Base-by-base conservation (phyloP, 345 rosid genomes). In the Tarenaya hassleriana region DNA sequence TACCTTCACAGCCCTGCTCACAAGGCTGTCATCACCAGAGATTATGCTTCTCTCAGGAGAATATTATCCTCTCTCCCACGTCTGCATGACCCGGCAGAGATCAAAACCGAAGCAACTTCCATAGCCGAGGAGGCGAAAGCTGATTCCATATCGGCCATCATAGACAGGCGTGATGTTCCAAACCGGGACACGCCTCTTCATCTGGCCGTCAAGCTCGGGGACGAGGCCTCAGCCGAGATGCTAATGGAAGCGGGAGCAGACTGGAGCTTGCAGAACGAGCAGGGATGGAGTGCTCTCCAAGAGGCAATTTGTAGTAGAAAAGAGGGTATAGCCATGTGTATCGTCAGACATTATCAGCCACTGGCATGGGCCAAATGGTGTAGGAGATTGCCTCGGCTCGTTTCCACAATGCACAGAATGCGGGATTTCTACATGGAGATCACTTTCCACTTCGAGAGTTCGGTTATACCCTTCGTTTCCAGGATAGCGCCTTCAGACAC, bases 391-490 rank as follows among this genome's bases (percentile, higher is more conserved):
- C 98, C 98, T 0, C 78, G 84, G 14, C 59, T 84, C 16, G 75
- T 81, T 44, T 80, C 88, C 5, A 86, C 69, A 10, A 71, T 91
- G 10, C 80, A 79, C 18, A 69, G 96, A 19, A 91, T 84, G 96
- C 80, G 84, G 11, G 98, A 91, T 63, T 91, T 91, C 73, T 87
- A 91, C 73, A 79, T 87, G 96, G 98, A 87, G 72, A 79, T 91
- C 2, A 80, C 92, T 1, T 83, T 91, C 61, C 86, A 81, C 55
- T 91, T 91, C 58, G 95, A 88, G 64, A 87, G 94, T 70, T 91
- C 96, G 4, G 94, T 91, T 35, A 88, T 91, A 32, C 98, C 98
- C 0, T 91, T 91, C 66, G 78, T 91, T 20, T 82, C 84, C 0
- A 88, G 79, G 42, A 75, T 91, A 12, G 96, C 96, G 14, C 98